These are phyloP conservation scores for Arthroderma sp. DNA, from an alignment of 2,329 filamentous ascomycete species.

Conservation along the genomic window DNA sequence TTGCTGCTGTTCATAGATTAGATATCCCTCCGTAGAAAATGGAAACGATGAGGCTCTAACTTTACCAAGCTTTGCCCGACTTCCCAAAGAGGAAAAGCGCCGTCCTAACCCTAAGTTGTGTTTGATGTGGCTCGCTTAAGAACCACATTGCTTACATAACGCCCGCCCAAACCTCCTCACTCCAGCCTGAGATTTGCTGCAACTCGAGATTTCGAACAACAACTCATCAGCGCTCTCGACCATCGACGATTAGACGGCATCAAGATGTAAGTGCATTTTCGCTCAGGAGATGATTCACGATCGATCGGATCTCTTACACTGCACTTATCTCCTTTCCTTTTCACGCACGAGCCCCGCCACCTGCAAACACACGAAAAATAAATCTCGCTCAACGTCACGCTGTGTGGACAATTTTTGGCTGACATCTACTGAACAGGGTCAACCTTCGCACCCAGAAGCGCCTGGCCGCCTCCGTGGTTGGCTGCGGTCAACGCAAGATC, in stretches of 20 bases:
- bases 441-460: conserved; percentile 99
- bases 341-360: background rate
- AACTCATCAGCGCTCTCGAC: conserved; percentile 10
- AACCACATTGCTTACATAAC: conserved; percentile 12
- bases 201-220: conserved; percentile 11
- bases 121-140: conserved; percentile 12
- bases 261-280: conserved; percentile 13
- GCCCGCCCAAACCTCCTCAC: background rate
- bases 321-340: no score
- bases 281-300: no score
- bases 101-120: conserved; percentile 11
- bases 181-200: background rate
- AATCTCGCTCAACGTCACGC: conserved; percentile 21
- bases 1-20: no score
- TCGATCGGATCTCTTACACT: background rate
- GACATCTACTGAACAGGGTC: conserved; percentile 55
- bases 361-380: conserved; percentile 20
- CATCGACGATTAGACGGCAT: conserved; percentile 12
- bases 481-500: conserved; percentile 99
- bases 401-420: conserved; percentile 4
- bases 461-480: conserved; percentile 95
- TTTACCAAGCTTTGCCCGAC: background rate
- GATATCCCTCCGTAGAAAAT: background rate
- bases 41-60: background rate
- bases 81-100: background rate